Evolutionary conservation across 1,284 basidiomycete genomes (phyloP), one percentile per base, ranked within the genome.

Genomic region (Grifola frondosa): DNA sequence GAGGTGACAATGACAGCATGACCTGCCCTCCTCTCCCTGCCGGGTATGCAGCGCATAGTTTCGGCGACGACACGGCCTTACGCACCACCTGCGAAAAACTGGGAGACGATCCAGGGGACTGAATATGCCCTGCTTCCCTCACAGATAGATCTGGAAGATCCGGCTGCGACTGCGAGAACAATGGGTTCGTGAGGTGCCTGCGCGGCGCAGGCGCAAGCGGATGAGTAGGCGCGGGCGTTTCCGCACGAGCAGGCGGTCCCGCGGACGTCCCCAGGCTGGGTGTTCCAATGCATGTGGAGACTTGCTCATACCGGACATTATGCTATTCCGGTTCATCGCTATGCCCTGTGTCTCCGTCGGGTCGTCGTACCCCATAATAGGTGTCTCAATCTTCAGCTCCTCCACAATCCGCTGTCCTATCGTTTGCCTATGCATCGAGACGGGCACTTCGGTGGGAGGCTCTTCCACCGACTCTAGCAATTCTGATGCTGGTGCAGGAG

Each of bases 201-300:
- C 82, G 73, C 6, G 82, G 82, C 6, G 84, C 76, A 15, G 84
- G 84, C 0, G 77, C 68, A 22, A 87, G 68, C 15, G 84, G 80
- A 26, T 80, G 81, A 2, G 81, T 81, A 42, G 78, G 75, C 8
- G 74, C 77, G 17, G 65, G 65, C 73, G 80, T 53, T 66, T 62
- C 56, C 63, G 79, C 53, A 65, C 61, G 58, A 58, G 65, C 52
- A 58, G 73, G 46, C 13, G 50, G 57, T 25, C 49, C 49, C 33
- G 41, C 40, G 16, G 45, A 26, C 17, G 51, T 42, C 19, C 44
- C 31, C 44, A 45, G 28, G n/a, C n/a, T n/a, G 51, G 43, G n/a
- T 44, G 43, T 30, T 41, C 47, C 19, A 16, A 22, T 6, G 44
- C 42, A 15, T 43, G 37, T 6, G 50, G 48, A 16, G 56, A 47